Conservation (phyloP, 192 early-diverging fungal species). For the Mortierella claussenii region DNA sequence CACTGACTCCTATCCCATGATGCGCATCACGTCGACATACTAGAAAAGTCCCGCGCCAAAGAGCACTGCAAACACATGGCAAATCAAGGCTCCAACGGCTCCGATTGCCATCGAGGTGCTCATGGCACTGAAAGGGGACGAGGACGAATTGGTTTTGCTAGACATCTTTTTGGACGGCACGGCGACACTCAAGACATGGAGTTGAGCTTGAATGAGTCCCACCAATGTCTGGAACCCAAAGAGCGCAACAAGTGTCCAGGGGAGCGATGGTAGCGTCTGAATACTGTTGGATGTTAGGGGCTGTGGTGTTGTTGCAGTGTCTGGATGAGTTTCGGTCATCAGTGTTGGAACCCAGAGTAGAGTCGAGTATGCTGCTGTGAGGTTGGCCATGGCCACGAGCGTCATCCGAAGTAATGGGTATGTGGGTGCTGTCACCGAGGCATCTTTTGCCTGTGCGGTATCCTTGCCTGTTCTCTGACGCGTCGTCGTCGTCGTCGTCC, state of each 20-base stretch:
- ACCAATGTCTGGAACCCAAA: conserved; percentile 27
- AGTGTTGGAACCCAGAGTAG: conserved; percentile 23
- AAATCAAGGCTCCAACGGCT: conserved; percentile 28
- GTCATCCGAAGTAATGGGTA: conserved; percentile 45
- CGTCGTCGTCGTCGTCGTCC: conserved; percentile 28
- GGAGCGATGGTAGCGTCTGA: conserved; percentile 33
- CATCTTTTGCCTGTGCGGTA: neutral
- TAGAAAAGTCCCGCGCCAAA: conserved; percentile 39
- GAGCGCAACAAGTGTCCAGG: conserved; percentile 27
- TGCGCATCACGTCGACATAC: no score
- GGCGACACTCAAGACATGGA: conserved; percentile 1
- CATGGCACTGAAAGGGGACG: conserved; percentile 16
- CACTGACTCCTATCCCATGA: no score
- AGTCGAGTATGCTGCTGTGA: conserved; percentile 20
- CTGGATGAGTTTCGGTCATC: neutral
- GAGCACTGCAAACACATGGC: conserved; percentile 41
- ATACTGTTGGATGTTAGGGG: neutral
- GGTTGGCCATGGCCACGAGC: conserved; percentile 33
- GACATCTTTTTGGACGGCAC: neutral
- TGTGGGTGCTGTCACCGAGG: conserved; percentile 2
- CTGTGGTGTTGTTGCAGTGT: no score
- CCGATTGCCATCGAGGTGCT: conserved; percentile 35
- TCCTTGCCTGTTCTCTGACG: conserved; percentile 10
- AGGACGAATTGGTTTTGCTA: neutral
- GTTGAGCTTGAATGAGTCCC: conserved; percentile 13